phyloP scores from a whole-genome alignment of 495 filamentous ascomycete species.

The Thermothielavioides terrestris region DNA sequence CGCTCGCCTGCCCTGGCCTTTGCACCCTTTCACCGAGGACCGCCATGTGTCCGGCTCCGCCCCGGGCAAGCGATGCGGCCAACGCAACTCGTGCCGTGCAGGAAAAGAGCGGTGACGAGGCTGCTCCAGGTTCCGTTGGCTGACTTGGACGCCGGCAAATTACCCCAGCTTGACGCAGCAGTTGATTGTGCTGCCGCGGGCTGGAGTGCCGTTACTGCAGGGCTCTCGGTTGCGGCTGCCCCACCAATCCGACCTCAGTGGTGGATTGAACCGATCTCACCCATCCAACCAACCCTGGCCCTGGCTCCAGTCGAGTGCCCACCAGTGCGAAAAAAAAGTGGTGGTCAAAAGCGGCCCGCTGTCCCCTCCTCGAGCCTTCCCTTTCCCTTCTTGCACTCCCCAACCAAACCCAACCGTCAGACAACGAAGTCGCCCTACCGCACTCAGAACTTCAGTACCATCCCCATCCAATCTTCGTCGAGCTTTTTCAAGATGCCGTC shows the following conservation, averaged over 20 bases:
- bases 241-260: slow-evolving; percentile 7
- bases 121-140: neutral
- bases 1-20: too few relatives aligned
- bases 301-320: too few relatives aligned
- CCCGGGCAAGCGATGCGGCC: too few relatives aligned
- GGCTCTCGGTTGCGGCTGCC: slow-evolving; percentile 10
- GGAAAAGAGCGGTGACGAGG: slow-evolving; percentile 17
- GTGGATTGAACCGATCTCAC: slow-evolving; percentile 3
- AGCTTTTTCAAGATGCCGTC: slow-evolving; percentile 63
- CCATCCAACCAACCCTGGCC: too few relatives aligned
- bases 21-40: too few relatives aligned
- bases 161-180: neutral
- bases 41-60: too few relatives aligned
- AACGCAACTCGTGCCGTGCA: neutral
- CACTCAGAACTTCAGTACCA: slow-evolving; percentile 32
- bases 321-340: slow-evolving; percentile 28
- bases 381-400: slow-evolving; percentile 25
- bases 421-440: slow-evolving; percentile 62
- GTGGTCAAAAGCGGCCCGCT: slow-evolving; percentile 28
- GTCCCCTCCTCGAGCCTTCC: slow-evolving; percentile 25
- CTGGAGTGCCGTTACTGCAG: neutral
- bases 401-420: slow-evolving; percentile 36
- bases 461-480: slow-evolving; percentile 60
- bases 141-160: slow-evolving; percentile 1
- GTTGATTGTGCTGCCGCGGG: neutral